A percentile compares a stretch with the other conserved stretches of the same genome.
These are phyloP conservation scores for Podospora comata DNA, from an alignment of 495 filamentous ascomycete genomes.

Conservation along the genomic window DNA sequence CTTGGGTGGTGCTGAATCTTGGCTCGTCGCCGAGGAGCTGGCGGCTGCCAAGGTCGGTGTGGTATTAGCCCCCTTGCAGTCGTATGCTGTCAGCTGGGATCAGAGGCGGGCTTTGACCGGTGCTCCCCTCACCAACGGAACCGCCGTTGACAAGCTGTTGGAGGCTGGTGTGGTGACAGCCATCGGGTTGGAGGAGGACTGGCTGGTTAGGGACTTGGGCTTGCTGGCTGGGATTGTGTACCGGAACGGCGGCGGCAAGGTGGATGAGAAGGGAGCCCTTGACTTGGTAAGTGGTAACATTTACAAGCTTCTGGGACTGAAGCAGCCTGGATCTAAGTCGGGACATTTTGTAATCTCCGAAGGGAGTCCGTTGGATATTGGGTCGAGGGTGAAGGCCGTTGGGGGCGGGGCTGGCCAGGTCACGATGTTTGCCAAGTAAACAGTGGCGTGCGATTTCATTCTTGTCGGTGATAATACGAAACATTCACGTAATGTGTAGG, in stretches of 20 bases:
- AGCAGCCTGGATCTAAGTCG: slow-evolving; percentile 25
- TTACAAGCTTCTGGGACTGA: slow-evolving; percentile 46
- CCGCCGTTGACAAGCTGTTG: slow-evolving; percentile 43
- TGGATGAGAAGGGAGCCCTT: slow-evolving; percentile 39
- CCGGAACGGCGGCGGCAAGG: slow-evolving; percentile 48
- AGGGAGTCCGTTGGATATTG: slow-evolving; percentile 46
- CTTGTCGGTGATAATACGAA: background rate
- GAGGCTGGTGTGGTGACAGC: slow-evolving; percentile 46
- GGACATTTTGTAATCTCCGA: slow-evolving; percentile 46
- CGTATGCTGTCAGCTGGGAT: slow-evolving; percentile 45
- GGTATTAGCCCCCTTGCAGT: slow-evolving; percentile 46
- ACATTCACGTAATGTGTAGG: background rate
- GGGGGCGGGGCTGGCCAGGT: slow-evolving; percentile 34
- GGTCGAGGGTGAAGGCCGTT: slow-evolving; percentile 40
- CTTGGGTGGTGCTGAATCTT: slow-evolving; percentile 49
- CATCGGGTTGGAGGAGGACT: slow-evolving; percentile 49
- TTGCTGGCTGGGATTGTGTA: slow-evolving; percentile 50
- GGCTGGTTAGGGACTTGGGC: slow-evolving; percentile 45
- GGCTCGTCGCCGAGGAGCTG: slow-evolving; percentile 46
- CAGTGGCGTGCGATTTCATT: background rate
- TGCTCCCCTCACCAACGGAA: slow-evolving; percentile 53
- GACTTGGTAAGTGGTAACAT: slow-evolving; percentile 47
- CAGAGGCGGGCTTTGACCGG: slow-evolving; percentile 47
- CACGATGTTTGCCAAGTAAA: slow-evolving; percentile 27
- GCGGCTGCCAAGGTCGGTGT: slow-evolving; percentile 46